Conservation (phyloP, 2,329 filamentous ascomycete species). For the Fusarium circinatum region DNA sequence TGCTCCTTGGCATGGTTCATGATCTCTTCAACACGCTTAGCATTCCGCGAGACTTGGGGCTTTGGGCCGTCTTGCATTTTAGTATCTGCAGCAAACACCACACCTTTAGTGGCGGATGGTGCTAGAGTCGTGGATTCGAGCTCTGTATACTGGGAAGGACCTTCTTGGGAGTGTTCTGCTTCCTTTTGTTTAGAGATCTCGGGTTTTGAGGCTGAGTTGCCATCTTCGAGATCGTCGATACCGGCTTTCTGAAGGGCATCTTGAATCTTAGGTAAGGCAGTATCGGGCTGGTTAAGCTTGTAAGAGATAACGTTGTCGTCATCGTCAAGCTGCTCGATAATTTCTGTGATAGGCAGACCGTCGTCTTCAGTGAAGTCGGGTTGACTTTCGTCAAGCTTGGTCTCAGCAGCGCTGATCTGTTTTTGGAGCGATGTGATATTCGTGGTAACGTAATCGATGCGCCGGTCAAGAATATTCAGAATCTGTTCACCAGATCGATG, state of each 20-base stretch:
- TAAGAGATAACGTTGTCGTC: conserved; percentile 84
- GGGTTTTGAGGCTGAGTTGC: conserved; percentile 13
- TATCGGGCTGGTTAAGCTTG: conserved; percentile 72
- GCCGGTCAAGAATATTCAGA: conserved; percentile 70
- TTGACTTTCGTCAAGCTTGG: conserved; percentile 72
- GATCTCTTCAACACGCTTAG: conserved; percentile 63
- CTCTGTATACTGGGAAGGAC: neutral
- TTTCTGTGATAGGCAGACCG: conserved; percentile 85
- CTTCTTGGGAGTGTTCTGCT: neutral
- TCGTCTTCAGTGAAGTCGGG: conserved; percentile 73
- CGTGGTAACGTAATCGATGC: conserved; percentile 88
- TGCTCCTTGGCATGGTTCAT: conserved; percentile 67
- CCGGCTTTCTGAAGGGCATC: conserved; percentile 83
- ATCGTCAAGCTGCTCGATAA: conserved; percentile 91
- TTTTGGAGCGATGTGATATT: conserved; percentile 81
- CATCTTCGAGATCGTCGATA: conserved; percentile 58
- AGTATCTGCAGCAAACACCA: conserved; percentile 71
- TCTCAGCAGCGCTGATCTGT: conserved; percentile 74
- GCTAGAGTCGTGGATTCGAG: conserved; percentile 8
- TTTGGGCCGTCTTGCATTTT: conserved; percentile 56
- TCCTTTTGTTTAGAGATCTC: neutral
- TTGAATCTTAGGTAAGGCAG: conserved; percentile 72
- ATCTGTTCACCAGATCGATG: conserved; percentile 56
- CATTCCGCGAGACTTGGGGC: conserved; percentile 53
- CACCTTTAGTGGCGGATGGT: conserved; percentile 61